A percentile compares a stretch with the other conserved stretches of the same genome.
Evolutionary conservation across 768 basidiomycete genomes (phyloP).

Genomic region (Leccinellum rugosiceps): DNA sequence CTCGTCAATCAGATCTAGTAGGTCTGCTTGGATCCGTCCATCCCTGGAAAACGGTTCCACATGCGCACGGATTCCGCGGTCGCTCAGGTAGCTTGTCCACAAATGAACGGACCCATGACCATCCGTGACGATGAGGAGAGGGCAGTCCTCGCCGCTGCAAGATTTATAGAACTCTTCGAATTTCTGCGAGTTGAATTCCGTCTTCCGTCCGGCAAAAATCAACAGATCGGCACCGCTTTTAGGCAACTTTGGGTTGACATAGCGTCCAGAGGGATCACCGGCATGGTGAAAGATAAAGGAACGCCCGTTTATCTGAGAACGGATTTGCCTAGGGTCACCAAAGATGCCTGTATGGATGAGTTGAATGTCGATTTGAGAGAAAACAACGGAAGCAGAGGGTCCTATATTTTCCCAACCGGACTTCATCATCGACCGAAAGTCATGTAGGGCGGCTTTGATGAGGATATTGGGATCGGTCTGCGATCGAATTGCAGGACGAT

Average conservation of each 20-base stretch:
- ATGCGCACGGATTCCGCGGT: slow-evolving; percentile 12
- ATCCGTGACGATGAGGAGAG: slow-evolving; percentile 22
- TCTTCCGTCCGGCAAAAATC: slow-evolving; percentile 18
- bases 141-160: slow-evolving; percentile 24
- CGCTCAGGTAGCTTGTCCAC: slow-evolving; percentile 12
- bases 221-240: slow-evolving; percentile 26
- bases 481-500: slow-evolving; percentile 13
- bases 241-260: slow-evolving; percentile 14
- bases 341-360: slow-evolving; percentile 14
- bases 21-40: neutral
- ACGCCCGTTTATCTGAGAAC: slow-evolving; percentile 22
- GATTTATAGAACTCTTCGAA: slow-evolving; percentile 13
- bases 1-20: slow-evolving; percentile 18
- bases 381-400: slow-evolving; percentile 15
- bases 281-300: slow-evolving; percentile 22
- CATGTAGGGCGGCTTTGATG: slow-evolving; percentile 25
- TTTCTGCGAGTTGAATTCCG: slow-evolving; percentile 5
- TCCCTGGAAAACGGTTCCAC: slow-evolving; percentile 7
- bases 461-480: slow-evolving; percentile 17
- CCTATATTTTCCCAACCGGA: slow-evolving; percentile 25
- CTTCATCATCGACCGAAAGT: slow-evolving; percentile 26
- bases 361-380: slow-evolving; percentile 14
- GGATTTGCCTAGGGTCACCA: slow-evolving; percentile 16
- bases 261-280: slow-evolving; percentile 12
- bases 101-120: neutral